Evolutionary conservation across 2,329 filamentous ascomycete species (phyloP), one percentile per base, ranked within the genome.

Genomic region (Pestalotiopsis sp.): DNA sequence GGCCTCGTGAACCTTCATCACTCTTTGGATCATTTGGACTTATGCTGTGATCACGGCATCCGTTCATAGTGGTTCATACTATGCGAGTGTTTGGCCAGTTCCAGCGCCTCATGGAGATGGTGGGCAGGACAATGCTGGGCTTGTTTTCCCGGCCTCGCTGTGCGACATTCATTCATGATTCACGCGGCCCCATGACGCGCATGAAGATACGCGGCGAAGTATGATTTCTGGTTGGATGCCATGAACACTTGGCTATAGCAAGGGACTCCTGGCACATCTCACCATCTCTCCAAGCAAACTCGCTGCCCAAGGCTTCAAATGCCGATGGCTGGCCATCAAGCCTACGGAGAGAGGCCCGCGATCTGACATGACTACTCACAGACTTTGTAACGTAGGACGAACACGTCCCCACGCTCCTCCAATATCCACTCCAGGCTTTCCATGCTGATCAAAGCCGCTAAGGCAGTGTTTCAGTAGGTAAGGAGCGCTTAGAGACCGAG

Each of bases 361-460:
- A 62, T 40, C 35, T 65, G 44, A 57, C 44, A 55, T 38, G n/a
- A 57, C 30, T 26, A 44, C 40, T 38, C 44, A 17, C 14, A 38
- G 22, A 22, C 20, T 26, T 56, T 65, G 44, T 38, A 65, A 65
- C 63, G 63, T 65, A 30, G 22, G 44, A 65, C 63, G 20, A 57
- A 48, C 44, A 13, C 26, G 24, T 39, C 22, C 48, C 3, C 22
- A 30, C 10, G 48, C 63, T 65, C 30, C 44, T 57, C 14, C 44
- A 61, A 39, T 57, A 24, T 22, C 14, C 17, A 35, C 38, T 26
- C 7, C 61, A 52, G 22, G 61, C 20, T 26, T 22, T 35, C 26
- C 24, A 58, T 26, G 56, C 56, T 58, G 20, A 26, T 5, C 13
- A 9, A 61, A n/a, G n/a, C 14, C 58, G 35, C 58, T 39, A 61